phyloP scores from a whole-genome alignment of 208 protist genomes.

The Acanthamoeba castellanii region DNA sequence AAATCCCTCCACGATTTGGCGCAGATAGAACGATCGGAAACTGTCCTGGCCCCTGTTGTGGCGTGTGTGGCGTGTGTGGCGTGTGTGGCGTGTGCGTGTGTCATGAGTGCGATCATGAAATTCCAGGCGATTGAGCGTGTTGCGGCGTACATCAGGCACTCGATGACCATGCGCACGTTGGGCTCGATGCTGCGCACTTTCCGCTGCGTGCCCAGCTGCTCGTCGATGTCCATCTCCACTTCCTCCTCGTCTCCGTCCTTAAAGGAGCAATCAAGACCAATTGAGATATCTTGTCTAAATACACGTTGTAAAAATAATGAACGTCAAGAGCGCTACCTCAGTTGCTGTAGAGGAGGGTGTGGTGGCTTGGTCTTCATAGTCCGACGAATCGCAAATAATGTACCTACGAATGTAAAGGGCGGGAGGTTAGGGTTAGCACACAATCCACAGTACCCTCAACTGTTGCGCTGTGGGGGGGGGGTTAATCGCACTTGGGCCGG shows the following conservation, averaged over 20 bases:
- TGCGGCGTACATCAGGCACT: not conserved
- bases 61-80: not conserved
- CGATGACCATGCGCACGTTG: not conserved
- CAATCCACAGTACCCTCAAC: not conserved
- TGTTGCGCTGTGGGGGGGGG: not conserved
- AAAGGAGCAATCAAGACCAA: no score
- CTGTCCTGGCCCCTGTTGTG: not conserved
- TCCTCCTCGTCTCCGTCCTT: not conserved
- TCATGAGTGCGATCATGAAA: not conserved
- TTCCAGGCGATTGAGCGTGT: not conserved
- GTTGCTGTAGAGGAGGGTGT: not conserved
- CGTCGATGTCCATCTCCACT: not conserved
- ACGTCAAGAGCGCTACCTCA: not conserved
- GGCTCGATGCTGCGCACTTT: not conserved
- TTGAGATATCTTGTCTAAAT: no score
- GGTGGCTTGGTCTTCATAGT: slow-evolving; percentile 8
- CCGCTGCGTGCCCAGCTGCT: slow-evolving; percentile 5
- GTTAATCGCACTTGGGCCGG: not conserved
- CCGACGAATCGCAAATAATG: slow-evolving; percentile 2
- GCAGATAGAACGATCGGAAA: slow-evolving; percentile 1
- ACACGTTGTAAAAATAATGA: no score
- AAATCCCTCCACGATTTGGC: not conserved
- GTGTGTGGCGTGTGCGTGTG: not conserved
- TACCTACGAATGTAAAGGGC: not conserved
- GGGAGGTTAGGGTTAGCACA: not conserved